Evolutionary conservation across 225 moss, liverwort and hornwort species (phyloP).

Genomic region (Ulota crispa): DNA sequence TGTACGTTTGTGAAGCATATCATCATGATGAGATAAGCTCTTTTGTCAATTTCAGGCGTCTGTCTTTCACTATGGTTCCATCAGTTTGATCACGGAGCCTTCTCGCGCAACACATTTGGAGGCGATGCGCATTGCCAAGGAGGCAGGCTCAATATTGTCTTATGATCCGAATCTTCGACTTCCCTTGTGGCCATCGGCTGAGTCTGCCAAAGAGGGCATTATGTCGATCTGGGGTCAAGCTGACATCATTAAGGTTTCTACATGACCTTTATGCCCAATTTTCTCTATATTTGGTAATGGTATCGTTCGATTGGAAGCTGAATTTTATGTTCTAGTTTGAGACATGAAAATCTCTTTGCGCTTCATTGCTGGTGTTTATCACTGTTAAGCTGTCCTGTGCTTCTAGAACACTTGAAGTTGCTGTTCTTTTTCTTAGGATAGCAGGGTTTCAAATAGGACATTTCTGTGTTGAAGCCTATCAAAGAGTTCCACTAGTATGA

Average conservation of each 20-base stretch:
- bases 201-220: slow-evolving; percentile 76
- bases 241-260: slow-evolving; percentile 52
- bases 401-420: background rate
- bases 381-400: background rate
- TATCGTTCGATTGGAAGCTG: background rate
- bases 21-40: background rate
- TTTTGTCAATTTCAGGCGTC: slow-evolving; percentile 54
- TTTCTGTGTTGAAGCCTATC: background rate
- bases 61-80: slow-evolving; percentile 88
- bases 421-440: background rate
- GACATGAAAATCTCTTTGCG: background rate
- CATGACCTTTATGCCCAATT: background rate
- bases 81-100: slow-evolving; percentile 87
- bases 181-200: slow-evolving; percentile 77
- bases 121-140: slow-evolving; percentile 78
- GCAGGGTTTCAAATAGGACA: background rate
- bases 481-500: background rate
- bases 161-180: slow-evolving; percentile 89
- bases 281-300: background rate
- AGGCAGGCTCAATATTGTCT: slow-evolving; percentile 74
- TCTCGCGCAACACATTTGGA: slow-evolving; percentile 89
- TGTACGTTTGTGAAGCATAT: background rate
- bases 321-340: background rate
- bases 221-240: slow-evolving; percentile 80
- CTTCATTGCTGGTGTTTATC: background rate